Percentiles rank a stretch among this genome's conserved stretches.
These are phyloP conservation scores for Sporothrix inflata DNA, from an alignment of 2,329 filamentous ascomycete genomes.

Conservation along the genomic window DNA sequence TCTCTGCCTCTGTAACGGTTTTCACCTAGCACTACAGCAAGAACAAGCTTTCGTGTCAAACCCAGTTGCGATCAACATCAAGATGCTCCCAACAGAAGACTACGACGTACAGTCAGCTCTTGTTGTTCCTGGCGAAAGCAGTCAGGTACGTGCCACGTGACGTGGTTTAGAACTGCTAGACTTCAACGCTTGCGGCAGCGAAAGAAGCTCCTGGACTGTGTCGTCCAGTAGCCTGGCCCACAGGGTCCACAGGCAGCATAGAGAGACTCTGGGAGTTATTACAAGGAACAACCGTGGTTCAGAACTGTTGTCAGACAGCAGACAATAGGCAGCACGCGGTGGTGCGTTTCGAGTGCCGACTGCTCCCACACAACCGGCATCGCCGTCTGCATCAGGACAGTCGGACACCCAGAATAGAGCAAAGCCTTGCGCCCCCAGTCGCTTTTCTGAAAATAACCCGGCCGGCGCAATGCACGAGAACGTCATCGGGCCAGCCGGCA, in stretches of 20 bases:
- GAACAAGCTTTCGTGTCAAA: background rate
- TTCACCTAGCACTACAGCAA: background rate
- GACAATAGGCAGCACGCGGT: background rate
- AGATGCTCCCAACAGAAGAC: background rate
- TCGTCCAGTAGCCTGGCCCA: background rate
- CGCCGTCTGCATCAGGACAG: background rate
- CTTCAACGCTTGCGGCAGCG: background rate
- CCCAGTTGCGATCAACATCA: background rate
- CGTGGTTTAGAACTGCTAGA: background rate
- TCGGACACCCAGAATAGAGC: background rate
- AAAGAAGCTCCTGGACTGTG: slow-evolving; percentile 20
- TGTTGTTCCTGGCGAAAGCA: background rate
- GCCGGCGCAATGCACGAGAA: slow-evolving; percentile 20
- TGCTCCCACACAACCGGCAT: background rate
- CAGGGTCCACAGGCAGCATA: background rate
- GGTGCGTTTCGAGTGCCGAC: background rate
- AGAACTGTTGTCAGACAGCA: background rate
- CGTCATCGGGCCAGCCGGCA: slow-evolving; percentile 24
- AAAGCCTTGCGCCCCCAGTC: background rate
- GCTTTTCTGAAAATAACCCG: background rate
- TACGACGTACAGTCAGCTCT: background rate
- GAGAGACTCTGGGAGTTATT: background rate
- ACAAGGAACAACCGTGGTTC: background rate
- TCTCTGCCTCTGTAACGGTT: background rate
- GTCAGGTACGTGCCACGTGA: slow-evolving; percentile 3